A percentile compares a stretch with the other conserved stretches of the same genome.
Conservation (phyloP, 1,139 yeast species). For the Saccharomyces hybrid region DNA sequence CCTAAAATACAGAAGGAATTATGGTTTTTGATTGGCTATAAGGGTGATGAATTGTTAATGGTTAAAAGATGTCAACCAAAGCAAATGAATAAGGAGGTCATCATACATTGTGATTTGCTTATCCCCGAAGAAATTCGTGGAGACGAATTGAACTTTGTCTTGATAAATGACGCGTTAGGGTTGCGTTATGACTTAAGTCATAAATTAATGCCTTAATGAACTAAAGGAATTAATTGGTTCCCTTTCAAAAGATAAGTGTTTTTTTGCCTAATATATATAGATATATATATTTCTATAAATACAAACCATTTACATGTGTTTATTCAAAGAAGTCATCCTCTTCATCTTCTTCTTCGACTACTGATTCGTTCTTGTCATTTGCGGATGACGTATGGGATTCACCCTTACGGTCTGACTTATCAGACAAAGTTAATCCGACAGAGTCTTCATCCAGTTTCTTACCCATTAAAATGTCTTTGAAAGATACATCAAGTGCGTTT, state of each 20-base stretch:
- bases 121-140: slow-evolving; percentile 47
- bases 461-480: slow-evolving; percentile 52
- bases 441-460: slow-evolving; percentile 30
- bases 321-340: slow-evolving; percentile 47
- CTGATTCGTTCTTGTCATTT: slow-evolving; percentile 7
- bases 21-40: slow-evolving; percentile 73
- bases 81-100: slow-evolving; percentile 35
- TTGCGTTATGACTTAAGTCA: slow-evolving; percentile 34
- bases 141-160: slow-evolving; percentile 37
- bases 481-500: slow-evolving; percentile 47
- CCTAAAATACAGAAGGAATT: slow-evolving; percentile 90
- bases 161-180: slow-evolving; percentile 64
- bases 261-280: neutral
- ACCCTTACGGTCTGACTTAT: slow-evolving; percentile 8
- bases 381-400: slow-evolving; percentile 8
- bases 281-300: slow-evolving; percentile 3
- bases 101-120: slow-evolving; percentile 42
- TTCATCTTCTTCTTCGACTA: slow-evolving; percentile 24
- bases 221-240: neutral
- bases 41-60: slow-evolving; percentile 45
- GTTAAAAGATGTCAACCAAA: slow-evolving; percentile 65
- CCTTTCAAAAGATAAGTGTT: neutral
- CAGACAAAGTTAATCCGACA: slow-evolving; percentile 20
- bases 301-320: slow-evolving; percentile 4
- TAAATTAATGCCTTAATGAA: neutral